phyloP scores from a whole-genome alignment of 495 filamentous ascomycete genomes.

The Xylaria flabelliformis region DNA sequence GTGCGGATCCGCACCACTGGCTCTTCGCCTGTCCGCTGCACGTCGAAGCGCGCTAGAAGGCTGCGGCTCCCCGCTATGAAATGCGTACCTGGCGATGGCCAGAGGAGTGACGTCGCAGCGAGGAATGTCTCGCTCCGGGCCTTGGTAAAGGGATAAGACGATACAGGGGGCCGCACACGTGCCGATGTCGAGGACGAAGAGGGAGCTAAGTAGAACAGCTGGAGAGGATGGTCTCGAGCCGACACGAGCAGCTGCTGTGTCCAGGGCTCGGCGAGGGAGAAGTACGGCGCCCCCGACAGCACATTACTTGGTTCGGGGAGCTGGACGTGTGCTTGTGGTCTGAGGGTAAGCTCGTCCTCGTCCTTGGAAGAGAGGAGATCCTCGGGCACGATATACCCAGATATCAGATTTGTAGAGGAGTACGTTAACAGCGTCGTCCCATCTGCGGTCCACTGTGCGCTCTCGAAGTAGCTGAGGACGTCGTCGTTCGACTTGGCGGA shows the following conservation, averaged over 20 bases:
- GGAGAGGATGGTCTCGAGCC: conserved; percentile 74
- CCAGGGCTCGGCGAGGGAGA: conserved; percentile 65
- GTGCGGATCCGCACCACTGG: conserved; percentile 71
- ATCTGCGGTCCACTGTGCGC: conserved; percentile 69
- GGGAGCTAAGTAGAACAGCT: conserved; percentile 58
- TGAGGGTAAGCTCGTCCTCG: conserved; percentile 52
- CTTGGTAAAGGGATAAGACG: conserved; percentile 74
- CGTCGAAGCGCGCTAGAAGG: conserved; percentile 78
- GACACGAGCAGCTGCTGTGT: conserved; percentile 74
- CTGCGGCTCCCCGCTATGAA: conserved; percentile 78
- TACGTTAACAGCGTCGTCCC: conserved; percentile 82
- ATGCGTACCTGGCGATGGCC: conserved; percentile 62
- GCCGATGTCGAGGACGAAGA: conserved; percentile 36
- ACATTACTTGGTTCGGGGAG: conserved; percentile 75
- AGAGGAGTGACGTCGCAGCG: conserved; percentile 76
- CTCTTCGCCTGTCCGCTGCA: conserved; percentile 64
- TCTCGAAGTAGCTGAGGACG: conserved; percentile 61
- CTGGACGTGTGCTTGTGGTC: conserved; percentile 64
- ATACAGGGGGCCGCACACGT: conserved; percentile 53
- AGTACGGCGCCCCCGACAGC: conserved; percentile 75
- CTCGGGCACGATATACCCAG: conserved; percentile 74
- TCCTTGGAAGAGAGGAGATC: conserved; percentile 66
- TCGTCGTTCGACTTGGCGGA: conserved; percentile 16
- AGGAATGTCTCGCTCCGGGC: conserved; percentile 80
- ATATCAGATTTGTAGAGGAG: conserved; percentile 69